Percentiles rank a stretch among this genome's conserved stretches.
These are phyloP conservation scores for Erodium chrysanthum DNA, from an alignment of 441 rosid species.

Conservation along the genomic window DNA sequence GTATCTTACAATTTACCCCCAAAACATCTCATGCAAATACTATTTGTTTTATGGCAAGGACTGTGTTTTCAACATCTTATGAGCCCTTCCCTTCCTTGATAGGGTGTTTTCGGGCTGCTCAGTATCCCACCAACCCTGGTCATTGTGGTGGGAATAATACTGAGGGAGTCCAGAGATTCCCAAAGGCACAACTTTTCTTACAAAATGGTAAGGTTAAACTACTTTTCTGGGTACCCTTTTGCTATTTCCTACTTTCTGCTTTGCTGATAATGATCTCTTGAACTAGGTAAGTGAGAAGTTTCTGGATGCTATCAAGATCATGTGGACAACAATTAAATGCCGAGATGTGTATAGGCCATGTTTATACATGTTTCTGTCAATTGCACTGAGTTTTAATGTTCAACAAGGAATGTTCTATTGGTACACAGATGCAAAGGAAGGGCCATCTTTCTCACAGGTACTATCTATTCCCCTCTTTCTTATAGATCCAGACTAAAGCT, in stretches of 20 bases:
- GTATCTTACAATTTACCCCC: conserved; percentile 6
- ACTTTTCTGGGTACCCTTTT: not conserved
- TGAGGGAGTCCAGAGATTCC: conserved; percentile 40
- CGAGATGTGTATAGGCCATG: conserved; percentile 87
- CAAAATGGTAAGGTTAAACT: conserved; percentile 40
- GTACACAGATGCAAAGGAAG: conserved; percentile 72
- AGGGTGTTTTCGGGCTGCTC: conserved; percentile 88
- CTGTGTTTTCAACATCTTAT: not conserved
- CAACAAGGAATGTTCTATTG: conserved; percentile 88
- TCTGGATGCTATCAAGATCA: conserved; percentile 61
- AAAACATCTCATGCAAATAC: conserved; percentile 8
- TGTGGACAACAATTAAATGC: conserved; percentile 73
- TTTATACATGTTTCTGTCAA: conserved; percentile 74
- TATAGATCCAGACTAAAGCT: not conserved
- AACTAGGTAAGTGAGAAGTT: conserved; percentile 59
- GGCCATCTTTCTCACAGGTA: conserved; percentile 88
- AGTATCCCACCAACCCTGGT: conserved; percentile 63
- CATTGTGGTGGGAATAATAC: conserved; percentile 50
- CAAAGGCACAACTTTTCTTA: conserved; percentile 40
- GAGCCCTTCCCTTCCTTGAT: conserved; percentile 17
- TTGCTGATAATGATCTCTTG: conserved; percentile 10
- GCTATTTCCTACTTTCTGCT: conserved; percentile 15
- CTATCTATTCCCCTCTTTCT: not conserved
- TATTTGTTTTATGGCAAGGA: conserved; percentile 6
- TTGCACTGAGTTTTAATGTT: conserved; percentile 62